Evolutionary conservation across 208 protist genomes (phyloP), one percentile per base, ranked within the genome.

Genomic region (Sergeia podlipaevii): DNA sequence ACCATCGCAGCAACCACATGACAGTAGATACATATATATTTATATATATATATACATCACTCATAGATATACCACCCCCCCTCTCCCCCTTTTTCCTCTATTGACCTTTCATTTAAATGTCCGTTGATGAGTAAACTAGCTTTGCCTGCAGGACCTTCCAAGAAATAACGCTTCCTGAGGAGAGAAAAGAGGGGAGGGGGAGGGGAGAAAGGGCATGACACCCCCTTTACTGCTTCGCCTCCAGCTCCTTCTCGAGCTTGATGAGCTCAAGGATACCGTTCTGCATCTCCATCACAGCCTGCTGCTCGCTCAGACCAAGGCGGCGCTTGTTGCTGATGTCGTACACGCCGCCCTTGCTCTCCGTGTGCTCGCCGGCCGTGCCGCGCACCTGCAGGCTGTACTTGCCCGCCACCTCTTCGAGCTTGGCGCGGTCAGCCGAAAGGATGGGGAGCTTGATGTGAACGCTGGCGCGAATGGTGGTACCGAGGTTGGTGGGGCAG

Each of bases 321-420:
- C 77, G 73, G 61, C 73, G 68, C 53, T 74, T 74, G 66, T 85
- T 85, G 53, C 71, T 80, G 49, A 85, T 80, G 63, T 85, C 77
- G 38, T 76, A 80, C n/a, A 70, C 47, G 43, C 77, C 77, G 32
- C 49, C 70, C 24, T 54, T 41, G 42, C 70, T 76, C 30, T 77
- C 77, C 13, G 77, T 72, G 65, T 83, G 69, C 51, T 78, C 76
- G n/a, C 76, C 76, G 8, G 62, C 62, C 20, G 68, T 80, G 5
- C 76, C 77, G 32, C 77, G 71, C 32, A 77, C 77, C 68, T 80
- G 73, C 44, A 85, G 64, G 58, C 49, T 77, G 60, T 65, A 73
- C 58, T 67, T 74, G 29, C 51, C 61, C 27, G 65, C 60, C 29
- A 80, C 65, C 43, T 84, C 69, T 69, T 80, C 70, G 27, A 75